A percentile compares a stretch with the other conserved stretches of the same genome.
These are phyloP conservation scores for Trichophyton benhamiae DNA, from an alignment of 2,329 filamentous ascomycete species.

Conservation along the genomic window DNA sequence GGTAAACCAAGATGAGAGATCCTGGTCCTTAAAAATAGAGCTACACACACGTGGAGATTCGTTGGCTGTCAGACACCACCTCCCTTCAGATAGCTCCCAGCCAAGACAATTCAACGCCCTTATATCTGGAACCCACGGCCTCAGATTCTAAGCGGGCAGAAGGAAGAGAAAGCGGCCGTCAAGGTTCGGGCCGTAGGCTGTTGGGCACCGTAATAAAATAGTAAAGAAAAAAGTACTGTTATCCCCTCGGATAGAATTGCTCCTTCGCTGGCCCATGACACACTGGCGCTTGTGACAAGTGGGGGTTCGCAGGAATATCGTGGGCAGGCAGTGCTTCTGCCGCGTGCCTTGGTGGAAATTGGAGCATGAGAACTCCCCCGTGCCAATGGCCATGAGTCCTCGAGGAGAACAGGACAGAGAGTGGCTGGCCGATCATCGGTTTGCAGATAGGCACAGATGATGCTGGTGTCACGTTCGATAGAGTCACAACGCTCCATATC, in stretches of 20 bases:
- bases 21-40: not conserved
- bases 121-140: too few species aligned
- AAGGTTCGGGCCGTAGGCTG: not conserved
- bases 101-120: not conserved
- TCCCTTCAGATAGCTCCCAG: not conserved
- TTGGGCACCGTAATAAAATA: not conserved
- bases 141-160: too few species aligned
- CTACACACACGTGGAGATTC: not conserved
- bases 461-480: slow-evolving; percentile 24
- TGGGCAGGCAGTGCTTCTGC: not conserved
- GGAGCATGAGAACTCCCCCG: slow-evolving; percentile 3
- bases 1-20: not conserved
- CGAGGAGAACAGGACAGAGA: slow-evolving; percentile 15
- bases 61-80: not conserved
- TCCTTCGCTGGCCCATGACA: not conserved
- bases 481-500: slow-evolving; percentile 25
- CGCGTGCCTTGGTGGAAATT: not conserved
- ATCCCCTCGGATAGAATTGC: not conserved
- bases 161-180: not conserved
- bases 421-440: slow-evolving; percentile 25
- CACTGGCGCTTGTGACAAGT: not conserved
- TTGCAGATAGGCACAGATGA: slow-evolving; percentile 27
- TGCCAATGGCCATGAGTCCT: slow-evolving; percentile 9
- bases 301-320: not conserved
- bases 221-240: not conserved